Conservation (phyloP, 805 yeast genomes). For the Pichia exigua region DNA sequence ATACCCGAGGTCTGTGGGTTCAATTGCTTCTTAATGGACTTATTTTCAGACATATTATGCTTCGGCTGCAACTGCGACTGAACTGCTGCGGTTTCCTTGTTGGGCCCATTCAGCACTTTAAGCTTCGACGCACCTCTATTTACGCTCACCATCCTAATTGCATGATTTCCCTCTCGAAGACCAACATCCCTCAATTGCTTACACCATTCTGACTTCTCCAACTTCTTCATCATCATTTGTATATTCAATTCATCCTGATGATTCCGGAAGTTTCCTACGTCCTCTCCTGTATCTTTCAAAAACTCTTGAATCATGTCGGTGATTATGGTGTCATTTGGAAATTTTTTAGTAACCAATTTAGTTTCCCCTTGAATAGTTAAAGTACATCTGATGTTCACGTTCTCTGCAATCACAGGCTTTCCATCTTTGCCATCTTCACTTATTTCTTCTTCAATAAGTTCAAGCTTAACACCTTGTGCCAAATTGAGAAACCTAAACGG, state of each 20-base stretch:
- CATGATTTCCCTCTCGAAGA: slow-evolving; percentile 1
- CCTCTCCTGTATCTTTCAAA: background rate
- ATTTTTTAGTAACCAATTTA: background rate
- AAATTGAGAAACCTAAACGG: slow-evolving; percentile 37
- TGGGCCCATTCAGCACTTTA: background rate
- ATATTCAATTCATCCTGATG: background rate
- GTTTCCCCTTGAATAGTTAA: background rate
- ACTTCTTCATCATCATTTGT: background rate
- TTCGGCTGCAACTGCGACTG: no score
- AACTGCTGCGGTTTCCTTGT: background rate
- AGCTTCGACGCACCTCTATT: background rate
- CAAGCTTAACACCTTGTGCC: slow-evolving; percentile 37
- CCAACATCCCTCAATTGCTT: background rate
- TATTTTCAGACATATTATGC: no score
- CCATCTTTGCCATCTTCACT: no score
- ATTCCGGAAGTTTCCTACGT: no score
- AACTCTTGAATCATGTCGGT: background rate
- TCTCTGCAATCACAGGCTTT: no score
- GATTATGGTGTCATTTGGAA: background rate
- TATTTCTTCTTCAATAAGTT: slow-evolving; percentile 13
- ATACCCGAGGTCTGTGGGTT: no score
- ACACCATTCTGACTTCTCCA: background rate
- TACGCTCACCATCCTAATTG: background rate
- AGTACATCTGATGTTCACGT: background rate
- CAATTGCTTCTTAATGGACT: no score